Base-by-base conservation (phyloP, 2,329 filamentous ascomycete species). In the Biscogniauxia mediterranea region DNA sequence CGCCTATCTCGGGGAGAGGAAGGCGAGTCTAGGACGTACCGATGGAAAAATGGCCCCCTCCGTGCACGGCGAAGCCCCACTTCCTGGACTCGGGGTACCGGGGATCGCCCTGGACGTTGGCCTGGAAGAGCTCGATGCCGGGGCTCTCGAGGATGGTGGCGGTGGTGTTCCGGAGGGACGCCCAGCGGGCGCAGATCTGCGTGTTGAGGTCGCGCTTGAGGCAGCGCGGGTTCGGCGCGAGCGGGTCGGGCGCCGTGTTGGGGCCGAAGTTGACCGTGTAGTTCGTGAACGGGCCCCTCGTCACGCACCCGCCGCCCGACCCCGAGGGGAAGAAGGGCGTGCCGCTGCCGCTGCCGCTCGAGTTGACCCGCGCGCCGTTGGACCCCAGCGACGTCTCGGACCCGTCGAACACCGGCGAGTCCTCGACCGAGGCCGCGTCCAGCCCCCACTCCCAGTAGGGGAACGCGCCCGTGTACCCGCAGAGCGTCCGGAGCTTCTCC, bases 241-340 rank as follows among this genome's bases (percentile, higher is more conserved):
- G 69, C 3, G 74, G 65, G 59, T 74, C 61, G 7, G 54, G 2
- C 17, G 67, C 67, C 53, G 69, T 68, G 55, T 75, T 71, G 6
- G 77, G 76, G 0, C 78, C 78, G 52, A 80, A 68, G 63, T 76
- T 77, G 19, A 78, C 73, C 0, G 69, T 74, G 66, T 77, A 75
- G 67, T 77, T 76, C 25, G 68, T 66, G 19, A 84, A 77, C 0
- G 83, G 83, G 0, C 82, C 82, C 1, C 69, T 72, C 6, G 70
- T 71, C 0, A 86, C 74, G 68, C 83, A 86, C 1, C 84, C 84
- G 49, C 84, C 84, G 15, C 84, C 84, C 0, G 75, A 73, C 11
- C 81, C 83, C 0, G 79, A 74, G 0, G 79, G 77, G 17, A 80
- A 60, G 65, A 76, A 69, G 11, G 51, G 11, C 50, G 53, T n/a